Base-by-base conservation (phyloP, 2,329 filamentous ascomycete species). In the Didymella lethalis region DNA sequence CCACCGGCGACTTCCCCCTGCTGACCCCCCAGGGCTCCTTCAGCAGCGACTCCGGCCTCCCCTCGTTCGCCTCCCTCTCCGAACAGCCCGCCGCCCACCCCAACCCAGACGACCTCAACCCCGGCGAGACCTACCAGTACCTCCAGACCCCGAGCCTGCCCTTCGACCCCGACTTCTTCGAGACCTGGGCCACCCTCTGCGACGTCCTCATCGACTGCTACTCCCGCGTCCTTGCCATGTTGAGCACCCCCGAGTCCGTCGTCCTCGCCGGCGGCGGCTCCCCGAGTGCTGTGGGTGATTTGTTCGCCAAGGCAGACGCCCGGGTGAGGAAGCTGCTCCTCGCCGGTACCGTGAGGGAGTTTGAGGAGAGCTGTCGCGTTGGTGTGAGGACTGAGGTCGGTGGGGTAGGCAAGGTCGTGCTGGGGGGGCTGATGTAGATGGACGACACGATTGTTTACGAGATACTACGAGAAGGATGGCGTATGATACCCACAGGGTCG, bases 111-210 rank as follows among this genome's bases (percentile, higher is more conserved):
- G 73, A 75, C 49, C 73, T 78, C 11, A 62, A 73, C 7, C 76
- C 75, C n/a, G 92, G 93, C 36, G 93, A 96, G 72, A 92, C 96
- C 70, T 99, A 97, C 76, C 87, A 88, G 0, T 89, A 94, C 75
- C 83, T 99, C 1, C 84, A 97, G 20, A 98, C 94, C n/a, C 95
- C 95, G 0, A 90, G 88, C 16, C 80, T 99, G 47, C 95, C 95
- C 0, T 99, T 99, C 73, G 93, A 98, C 64, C 95, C 95, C 0
- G 95, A 99, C 78, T 99, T 97, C 72, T 95, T 94, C 77, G 93
- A 96, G 80, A 97, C 93, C 0, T 98, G 98, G 79, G 90, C 93
- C 14, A 97, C 95, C 12, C 83, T 99, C 7, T 98, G 95, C 80
- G 95, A 99, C 74, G 92, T 96, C 3, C 81, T 99, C 61, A 96